Evolutionary conservation across 2,329 filamentous ascomycete genomes (phyloP).

Genomic region (Paracorniculantispora psalliotae): DNA sequence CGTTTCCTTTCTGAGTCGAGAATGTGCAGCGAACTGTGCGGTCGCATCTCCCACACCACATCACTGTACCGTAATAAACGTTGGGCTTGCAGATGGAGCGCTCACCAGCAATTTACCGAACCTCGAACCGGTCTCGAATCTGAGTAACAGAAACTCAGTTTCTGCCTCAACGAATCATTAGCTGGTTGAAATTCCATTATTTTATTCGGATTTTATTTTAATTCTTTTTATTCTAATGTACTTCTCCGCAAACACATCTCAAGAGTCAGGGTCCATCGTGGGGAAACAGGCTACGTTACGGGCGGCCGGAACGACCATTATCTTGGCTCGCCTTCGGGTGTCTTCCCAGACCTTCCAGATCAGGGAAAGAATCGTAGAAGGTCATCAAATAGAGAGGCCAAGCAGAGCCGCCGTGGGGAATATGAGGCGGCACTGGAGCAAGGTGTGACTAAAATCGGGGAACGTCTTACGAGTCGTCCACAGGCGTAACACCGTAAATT

Average conservation of each 20-base stretch:
- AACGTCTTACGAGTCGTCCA: too few relatives aligned
- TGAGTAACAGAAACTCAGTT: not conserved
- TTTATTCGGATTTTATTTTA: not conserved
- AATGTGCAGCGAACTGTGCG: too few relatives aligned
- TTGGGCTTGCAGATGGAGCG: not conserved
- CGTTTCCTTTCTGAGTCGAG: too few relatives aligned
- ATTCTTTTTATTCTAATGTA: not conserved
- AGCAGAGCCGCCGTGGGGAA: not conserved
- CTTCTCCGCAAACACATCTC: not conserved
- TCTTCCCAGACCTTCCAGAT: not conserved
- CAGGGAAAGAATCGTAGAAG: too few relatives aligned
- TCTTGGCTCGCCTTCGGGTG: too few relatives aligned
- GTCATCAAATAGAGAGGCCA: not conserved
- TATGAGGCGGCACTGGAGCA: not conserved
- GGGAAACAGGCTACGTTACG: not conserved
- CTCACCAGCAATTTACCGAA: not conserved
- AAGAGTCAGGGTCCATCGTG: not conserved
- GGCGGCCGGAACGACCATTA: not conserved
- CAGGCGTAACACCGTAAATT: too few relatives aligned
- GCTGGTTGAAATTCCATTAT: not conserved
- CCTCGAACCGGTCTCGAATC: not conserved
- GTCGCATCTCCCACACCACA: not conserved
- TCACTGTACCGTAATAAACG: not conserved
- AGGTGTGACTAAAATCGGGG: not conserved
- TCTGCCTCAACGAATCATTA: not conserved